These are phyloP conservation scores for Lactarius akahatsu DNA, from an alignment of 768 basidiomycete species.

Conservation along the genomic window DNA sequence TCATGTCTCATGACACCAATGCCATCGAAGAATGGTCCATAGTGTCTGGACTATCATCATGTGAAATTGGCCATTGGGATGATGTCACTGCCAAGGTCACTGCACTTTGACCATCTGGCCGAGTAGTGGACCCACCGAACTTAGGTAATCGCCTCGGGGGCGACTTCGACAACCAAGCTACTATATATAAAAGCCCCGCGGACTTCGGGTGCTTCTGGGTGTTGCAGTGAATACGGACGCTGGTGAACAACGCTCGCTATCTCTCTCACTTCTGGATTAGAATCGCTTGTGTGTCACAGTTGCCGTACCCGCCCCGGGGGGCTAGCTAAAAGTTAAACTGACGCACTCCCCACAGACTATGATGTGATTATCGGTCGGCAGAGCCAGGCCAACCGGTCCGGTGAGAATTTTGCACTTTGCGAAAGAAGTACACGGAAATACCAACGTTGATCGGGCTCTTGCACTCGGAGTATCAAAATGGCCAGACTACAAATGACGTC, in stretches of 20 bases:
- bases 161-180: neutral
- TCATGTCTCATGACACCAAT: neutral
- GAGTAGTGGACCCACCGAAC: neutral
- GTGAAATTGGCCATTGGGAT: neutral
- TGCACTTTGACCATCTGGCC: neutral
- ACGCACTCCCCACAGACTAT: neutral
- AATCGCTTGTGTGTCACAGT: neutral
- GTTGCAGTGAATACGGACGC: too few species aligned
- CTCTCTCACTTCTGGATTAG: neutral
- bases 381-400: neutral
- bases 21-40: too few species aligned
- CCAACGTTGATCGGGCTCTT: too few species aligned
- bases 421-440: neutral
- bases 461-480: too few species aligned
- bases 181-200: neutral
- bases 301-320: too few species aligned
- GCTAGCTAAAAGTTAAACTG: neutral
- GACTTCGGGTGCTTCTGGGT: neutral
- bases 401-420: neutral
- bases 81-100: neutral
- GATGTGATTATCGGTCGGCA: neutral
- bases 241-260: neutral
- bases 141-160: neutral
- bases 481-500: neutral
- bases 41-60: neutral